Percentiles rank a stretch among this genome's conserved stretches.
These are phyloP conservation scores for Nakaseomyces uthaithaninus DNA, from an alignment of 1,139 yeast genomes.

Conservation along the genomic window DNA sequence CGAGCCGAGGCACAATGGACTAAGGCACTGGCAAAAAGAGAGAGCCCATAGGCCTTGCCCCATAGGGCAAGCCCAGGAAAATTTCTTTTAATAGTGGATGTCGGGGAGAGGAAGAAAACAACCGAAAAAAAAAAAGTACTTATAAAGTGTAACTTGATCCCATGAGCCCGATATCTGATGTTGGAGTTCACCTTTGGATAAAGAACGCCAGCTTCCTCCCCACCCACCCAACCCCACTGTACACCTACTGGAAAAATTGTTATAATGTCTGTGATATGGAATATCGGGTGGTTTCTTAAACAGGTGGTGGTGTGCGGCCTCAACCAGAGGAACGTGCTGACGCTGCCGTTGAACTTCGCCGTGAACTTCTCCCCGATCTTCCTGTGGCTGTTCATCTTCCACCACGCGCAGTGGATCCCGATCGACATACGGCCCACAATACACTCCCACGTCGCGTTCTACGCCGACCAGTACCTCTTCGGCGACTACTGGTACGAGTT, in stretches of 20 bases:
- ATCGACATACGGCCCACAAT: constrained; percentile 47
- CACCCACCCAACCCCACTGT: not conserved
- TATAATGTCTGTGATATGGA: constrained; percentile 4
- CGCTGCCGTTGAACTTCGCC: constrained; percentile 39
- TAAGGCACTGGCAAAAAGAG: too few species aligned
- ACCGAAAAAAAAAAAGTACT: too few species aligned
- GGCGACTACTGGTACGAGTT: constrained; percentile 30
- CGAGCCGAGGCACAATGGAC: too few species aligned
- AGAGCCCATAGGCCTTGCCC: too few species aligned
- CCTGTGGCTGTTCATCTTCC: constrained; percentile 51
- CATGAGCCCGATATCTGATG: too few species aligned
- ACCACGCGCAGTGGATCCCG: constrained; percentile 55
- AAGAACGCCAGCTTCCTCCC: not conserved
- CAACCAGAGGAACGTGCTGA: constrained; percentile 36
- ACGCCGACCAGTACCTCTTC: constrained; percentile 25
- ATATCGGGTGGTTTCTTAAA: constrained; percentile 12
- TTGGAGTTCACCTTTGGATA: not conserved
- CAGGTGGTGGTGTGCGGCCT: constrained; percentile 20
- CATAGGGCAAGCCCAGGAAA: too few species aligned
- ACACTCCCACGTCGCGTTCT: constrained; percentile 30
- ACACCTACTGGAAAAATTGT: not conserved
- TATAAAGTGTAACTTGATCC: too few species aligned
- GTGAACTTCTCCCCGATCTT: constrained; percentile 48
- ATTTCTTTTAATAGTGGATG: too few species aligned
- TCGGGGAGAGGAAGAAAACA: too few species aligned